Evolutionary conservation across 2,329 filamentous ascomycete species (phyloP), one percentile per base, ranked within the genome.

Genomic region (Neocatenulostroma microsporum): DNA sequence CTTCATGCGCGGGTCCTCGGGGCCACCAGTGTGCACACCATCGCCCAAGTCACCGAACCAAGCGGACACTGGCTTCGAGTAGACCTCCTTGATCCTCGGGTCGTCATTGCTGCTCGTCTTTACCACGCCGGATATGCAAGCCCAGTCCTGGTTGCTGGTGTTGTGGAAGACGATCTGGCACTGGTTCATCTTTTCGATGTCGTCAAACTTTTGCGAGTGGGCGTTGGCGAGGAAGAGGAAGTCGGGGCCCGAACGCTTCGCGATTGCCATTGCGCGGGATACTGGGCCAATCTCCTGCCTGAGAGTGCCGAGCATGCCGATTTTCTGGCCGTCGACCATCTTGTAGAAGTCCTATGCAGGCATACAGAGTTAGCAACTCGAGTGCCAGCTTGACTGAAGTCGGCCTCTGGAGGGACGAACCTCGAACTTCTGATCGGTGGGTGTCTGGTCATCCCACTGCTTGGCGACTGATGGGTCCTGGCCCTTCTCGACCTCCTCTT

Each of bases 191-290:
- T 57, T 37, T 6, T 58, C 45, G 8, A 72, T 51, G 48, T 72
- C 68, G 31, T 55, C 46, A 51, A 71, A 68, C 33, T 72, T 72
- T 34, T 59, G 47, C 30, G 60, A 64, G 56, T 70, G 57, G 18
- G 48, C 53, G 57, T 72, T 72, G 50, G 65, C 54, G 30, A 72
- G 61, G 58, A 69, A 71, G 46, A 70, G 61, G 50, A 71, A 67
- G 51, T 72, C 67, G 5, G 68, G 68, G 9, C 69, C 68, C 33
- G 49, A 46, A 35, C 84, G 59, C 80, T 84, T 65, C 36, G 65
- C 64, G 18, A 69, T 50, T 30, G 62, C 66, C 68, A 72, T 72
- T 37, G 64, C 63, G 41, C 68, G 65, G 24, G 60, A 61, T 21
- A 67, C 62, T 12, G 63, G 63, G 53, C 65, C 65, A 23, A 64